These are phyloP conservation scores for Trichoderma asperellum DNA, from an alignment of 2,329 filamentous ascomycete species.

Conservation along the genomic window DNA sequence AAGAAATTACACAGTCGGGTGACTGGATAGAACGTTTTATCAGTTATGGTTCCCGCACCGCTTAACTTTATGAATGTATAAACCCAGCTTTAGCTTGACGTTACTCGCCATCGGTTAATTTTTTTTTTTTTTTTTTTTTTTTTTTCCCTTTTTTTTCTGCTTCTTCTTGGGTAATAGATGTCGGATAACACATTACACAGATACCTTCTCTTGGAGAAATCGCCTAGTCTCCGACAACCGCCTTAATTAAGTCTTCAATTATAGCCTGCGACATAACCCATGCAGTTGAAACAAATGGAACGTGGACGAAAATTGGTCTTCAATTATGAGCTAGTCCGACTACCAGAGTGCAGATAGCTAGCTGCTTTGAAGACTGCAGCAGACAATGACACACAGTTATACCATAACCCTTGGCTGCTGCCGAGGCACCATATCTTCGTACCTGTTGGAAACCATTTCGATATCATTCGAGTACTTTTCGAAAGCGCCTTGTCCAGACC, in stretches of 20 bases:
- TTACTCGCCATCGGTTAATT: background rate
- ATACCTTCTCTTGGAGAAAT: background rate
- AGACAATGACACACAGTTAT: conserved; percentile 31
- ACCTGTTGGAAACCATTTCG: conserved; percentile 57
- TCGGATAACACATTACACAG: conserved; percentile 7
- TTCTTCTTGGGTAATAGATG: background rate
- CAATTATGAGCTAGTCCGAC: conserved; percentile 24
- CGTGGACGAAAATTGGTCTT: conserved; percentile 13
- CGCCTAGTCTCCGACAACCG: background rate
- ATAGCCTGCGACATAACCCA: conserved; percentile 1
- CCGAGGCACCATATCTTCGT: conserved; percentile 62
- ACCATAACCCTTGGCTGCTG: conserved; percentile 53
- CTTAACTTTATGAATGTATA: background rate
- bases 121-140: background rate
- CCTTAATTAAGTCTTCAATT: background rate
- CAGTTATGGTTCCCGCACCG: background rate
- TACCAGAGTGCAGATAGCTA: conserved; percentile 29
- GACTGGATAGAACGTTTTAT: conserved; percentile 8
- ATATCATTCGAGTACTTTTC: conserved; percentile 50
- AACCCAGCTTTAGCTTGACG: background rate
- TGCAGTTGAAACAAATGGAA: conserved; percentile 19
- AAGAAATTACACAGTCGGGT: conserved; percentile 33
- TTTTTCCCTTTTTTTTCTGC: too few relatives aligned
- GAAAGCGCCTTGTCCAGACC: conserved; percentile 39
- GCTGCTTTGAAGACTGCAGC: conserved; percentile 3